Evolutionary conservation across 2,329 filamentous ascomycete genomes (phyloP).

Genomic region (Fusarium chlamydosporum): DNA sequence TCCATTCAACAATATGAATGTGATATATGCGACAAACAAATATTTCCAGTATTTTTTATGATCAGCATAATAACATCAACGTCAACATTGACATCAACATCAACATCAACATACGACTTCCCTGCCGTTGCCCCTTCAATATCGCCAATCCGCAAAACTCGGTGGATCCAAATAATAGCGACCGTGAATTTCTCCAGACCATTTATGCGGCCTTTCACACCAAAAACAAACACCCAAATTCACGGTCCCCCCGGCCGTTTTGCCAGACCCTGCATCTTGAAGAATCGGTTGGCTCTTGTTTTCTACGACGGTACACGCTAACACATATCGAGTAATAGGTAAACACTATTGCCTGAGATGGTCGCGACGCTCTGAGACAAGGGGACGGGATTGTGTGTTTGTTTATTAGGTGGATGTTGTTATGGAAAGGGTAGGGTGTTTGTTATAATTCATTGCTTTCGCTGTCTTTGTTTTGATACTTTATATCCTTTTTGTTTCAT

Average conservation of each 20-base stretch:
- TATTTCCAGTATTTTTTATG: not conserved
- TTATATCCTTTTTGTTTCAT: not conserved
- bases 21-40: not conserved
- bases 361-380: constrained; percentile 14
- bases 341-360: constrained; percentile 58
- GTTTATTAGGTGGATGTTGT: constrained; percentile 4
- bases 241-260: constrained; percentile 46
- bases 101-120: constrained; percentile 9
- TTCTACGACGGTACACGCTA: constrained; percentile 54
- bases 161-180: constrained; percentile 36
- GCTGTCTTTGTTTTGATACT: not conserved
- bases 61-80: constrained; percentile 3
- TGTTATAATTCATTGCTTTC: not conserved
- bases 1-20: not conserved
- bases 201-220: constrained; percentile 24
- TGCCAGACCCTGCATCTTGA: constrained; percentile 41
- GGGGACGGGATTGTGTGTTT: constrained; percentile 1
- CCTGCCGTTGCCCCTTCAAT: constrained; percentile 45
- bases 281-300: constrained; percentile 50
- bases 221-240: constrained; percentile 41
- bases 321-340: constrained; percentile 59
- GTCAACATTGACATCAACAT: constrained; percentile 8
- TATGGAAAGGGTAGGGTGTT: not conserved
- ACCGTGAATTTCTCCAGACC: constrained; percentile 41
- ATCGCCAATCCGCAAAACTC: constrained; percentile 8